Evolutionary conservation across 208 protist genomes (phyloP), one percentile per base, ranked within the genome.

Genomic region (Trypanosoma scelopori): DNA sequence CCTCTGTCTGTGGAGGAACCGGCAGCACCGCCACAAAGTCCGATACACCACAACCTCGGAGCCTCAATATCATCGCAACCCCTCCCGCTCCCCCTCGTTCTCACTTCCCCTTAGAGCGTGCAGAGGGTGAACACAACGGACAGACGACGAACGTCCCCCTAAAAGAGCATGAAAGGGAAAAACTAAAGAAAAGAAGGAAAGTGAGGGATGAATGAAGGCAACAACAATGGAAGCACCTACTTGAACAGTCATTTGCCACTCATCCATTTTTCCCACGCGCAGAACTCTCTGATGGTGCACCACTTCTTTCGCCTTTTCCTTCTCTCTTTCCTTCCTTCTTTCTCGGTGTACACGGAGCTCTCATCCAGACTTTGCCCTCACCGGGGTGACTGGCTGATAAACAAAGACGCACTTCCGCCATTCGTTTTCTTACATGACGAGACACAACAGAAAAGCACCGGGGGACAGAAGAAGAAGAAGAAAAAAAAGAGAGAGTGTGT

Each of bases 1-100:
- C 53, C 51, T 71, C 77, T 27, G 61, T 62, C 59, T 75, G 72
- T 25, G 65, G 73, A 20, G 65, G 72, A 7, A 59, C 47, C 28
- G 84, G 84, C 15, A 81, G 69, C 13, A 89, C 79, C 28, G 66
- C 61, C 6, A 89, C 71, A 39, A 84, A 79, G 6, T 79, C 71
- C 30, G 72, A 67, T 43, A 72, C 13, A 7, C 16, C 12, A 16
- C 56, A 65, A 23, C 35, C 43, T 0, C 27, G 20, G 18, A 32
- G 2, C 41, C 16, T 16, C 32, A 46, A 2, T 22, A 48, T 46
- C 15, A 5, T 3, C 1, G 4, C 35, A 12, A 23, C n/a, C 18
- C 27, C 20, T 55, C 18, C 27, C 20, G 43, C 22, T 30, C 47
- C 12, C 3, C 23, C 39, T 22, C 58, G 18, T 41, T n/a, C n/a